Percentiles rank a stretch among this genome's conserved stretches.
These are phyloP conservation scores for Lolium rigidum DNA, from an alignment of 176 grass and related monocot species.

Conservation along the genomic window DNA sequence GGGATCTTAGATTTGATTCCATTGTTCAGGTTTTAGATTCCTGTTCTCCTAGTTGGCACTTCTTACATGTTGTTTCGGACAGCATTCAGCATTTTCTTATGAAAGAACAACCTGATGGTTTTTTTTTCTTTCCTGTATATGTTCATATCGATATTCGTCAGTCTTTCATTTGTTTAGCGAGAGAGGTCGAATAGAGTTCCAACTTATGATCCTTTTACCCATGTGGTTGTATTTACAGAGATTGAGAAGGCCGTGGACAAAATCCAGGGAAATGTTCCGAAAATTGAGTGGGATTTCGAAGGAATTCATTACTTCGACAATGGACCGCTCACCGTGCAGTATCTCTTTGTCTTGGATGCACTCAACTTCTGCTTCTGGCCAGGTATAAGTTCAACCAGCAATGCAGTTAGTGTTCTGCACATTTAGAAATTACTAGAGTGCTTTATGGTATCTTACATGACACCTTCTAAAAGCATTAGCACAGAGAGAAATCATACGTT, in stretches of 20 bases:
- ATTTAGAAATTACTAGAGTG: background rate
- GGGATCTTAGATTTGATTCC: background rate
- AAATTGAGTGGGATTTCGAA: constrained; percentile 97
- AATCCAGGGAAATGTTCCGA: constrained; percentile 75
- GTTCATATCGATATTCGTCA: background rate
- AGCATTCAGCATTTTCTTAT: constrained; percentile 1
- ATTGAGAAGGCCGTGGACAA: constrained; percentile 76
- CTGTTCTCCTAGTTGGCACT: background rate
- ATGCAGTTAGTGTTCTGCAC: background rate
- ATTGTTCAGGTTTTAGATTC: background rate
- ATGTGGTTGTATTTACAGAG: constrained; percentile 47
- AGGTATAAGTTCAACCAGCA: constrained; percentile 54
- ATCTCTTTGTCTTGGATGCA: constrained; percentile 87
- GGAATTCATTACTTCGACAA: constrained; percentile 95
- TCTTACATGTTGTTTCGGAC: background rate
- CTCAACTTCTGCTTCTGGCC: constrained; percentile 98
- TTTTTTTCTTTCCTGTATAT: background rate
- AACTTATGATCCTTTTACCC: background rate
- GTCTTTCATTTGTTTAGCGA: background rate
- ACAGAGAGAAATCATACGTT: background rate
- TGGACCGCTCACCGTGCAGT: constrained; percentile 84
- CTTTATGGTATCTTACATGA: background rate
- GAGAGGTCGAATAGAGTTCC: background rate
- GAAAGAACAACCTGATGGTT: background rate
- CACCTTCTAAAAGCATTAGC: background rate